A percentile compares a stretch with the other conserved stretches of the same genome.
These are phyloP conservation scores for Ustilaginoidea virens DNA, from an alignment of 2,329 filamentous ascomycete species.

Conservation along the genomic window DNA sequence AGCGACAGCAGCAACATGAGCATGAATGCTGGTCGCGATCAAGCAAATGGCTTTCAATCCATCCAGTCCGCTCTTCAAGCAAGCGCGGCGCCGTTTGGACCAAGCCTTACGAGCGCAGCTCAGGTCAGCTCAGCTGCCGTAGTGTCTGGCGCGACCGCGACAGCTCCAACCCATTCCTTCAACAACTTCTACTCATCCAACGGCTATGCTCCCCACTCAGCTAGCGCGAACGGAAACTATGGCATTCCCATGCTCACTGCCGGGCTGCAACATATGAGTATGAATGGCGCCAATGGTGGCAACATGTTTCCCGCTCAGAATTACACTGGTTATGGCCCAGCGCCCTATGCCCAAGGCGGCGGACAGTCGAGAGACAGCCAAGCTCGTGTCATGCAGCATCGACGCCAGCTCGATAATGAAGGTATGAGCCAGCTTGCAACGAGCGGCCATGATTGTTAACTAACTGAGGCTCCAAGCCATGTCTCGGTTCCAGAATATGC, in stretches of 20 bases:
- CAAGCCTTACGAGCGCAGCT: conserved; percentile 24
- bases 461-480: conserved; percentile 33
- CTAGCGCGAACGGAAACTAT: conserved; percentile 8
- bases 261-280: conserved; percentile 51
- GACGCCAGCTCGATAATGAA: conserved; percentile 59
- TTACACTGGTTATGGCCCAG: conserved; percentile 39
- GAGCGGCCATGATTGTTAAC: conserved; percentile 4
- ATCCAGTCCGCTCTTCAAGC: conserved; percentile 64
- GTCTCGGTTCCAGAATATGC: conserved; percentile 70
- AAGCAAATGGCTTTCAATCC: conserved; percentile 35
- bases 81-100: conserved; percentile 65
- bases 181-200: conserved; percentile 17
- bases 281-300: conserved; percentile 27
- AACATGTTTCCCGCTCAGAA: conserved; percentile 39
- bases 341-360: conserved; percentile 30
- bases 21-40: conserved; percentile 25
- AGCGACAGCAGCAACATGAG: conserved; percentile 30
- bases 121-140: conserved; percentile 11
- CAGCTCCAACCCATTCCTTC: conserved; percentile 13
- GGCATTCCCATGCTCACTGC: conserved; percentile 41
- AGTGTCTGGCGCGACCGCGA: conserved; percentile 11
- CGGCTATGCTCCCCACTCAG: conserved; percentile 14
- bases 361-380: conserved; percentile 56
- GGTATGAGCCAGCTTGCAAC: conserved; percentile 26
- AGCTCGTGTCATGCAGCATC: conserved; percentile 58